Base-by-base conservation (phyloP, 768 basidiomycete genomes). In the Russula emetica region DNA sequence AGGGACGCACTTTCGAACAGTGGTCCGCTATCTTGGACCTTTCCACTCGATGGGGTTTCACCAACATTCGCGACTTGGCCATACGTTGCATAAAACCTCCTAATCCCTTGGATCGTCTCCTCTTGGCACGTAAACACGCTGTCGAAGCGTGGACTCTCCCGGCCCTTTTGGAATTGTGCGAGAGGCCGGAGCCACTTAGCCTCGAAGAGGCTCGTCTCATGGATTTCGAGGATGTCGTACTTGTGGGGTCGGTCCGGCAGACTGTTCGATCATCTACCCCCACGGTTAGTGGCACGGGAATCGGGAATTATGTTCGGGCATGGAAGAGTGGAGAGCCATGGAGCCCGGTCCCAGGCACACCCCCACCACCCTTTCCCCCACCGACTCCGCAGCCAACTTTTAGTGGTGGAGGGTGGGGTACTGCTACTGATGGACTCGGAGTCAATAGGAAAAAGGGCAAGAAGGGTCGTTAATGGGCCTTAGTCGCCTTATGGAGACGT, bases 21-120 rank as follows among this genome's bases (percentile, higher is more conserved):
- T 67, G 66, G 63, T 34, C 60, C 13, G 57, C 66, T 20, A 51
- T 67, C 28, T 56, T 67, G 14, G 63, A 57, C 36, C 55, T 67
- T 34, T 51, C 66, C 40, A 64, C 59, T 13, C 40, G 38, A 36
- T 67, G 66, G 66, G 64, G 63, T 11, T 64, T 67, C 51, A 40
- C 58, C 6, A 61, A 50, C 22, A 61, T 67, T 44, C 63, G 63
- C 10, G 55, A 64, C 28, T 26, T 64, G 38, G 63, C 63, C 34
- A 53, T 67, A 7, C 49, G 49, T 16, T 52, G 30, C 28, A 24
- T 58, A 22, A 47, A 58, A 28, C 26, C 40, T 20, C 55, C 61
- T 8, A 34, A 5, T 24, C 14, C 55, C 28, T 32, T 57, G 28
- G 40, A 47, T 3, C 51, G 34, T 47, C 63, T 64, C 16, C 0